phyloP scores from a whole-genome alignment of 2,329 filamentous ascomycete genomes.

The Clarireedia sp. region DNA sequence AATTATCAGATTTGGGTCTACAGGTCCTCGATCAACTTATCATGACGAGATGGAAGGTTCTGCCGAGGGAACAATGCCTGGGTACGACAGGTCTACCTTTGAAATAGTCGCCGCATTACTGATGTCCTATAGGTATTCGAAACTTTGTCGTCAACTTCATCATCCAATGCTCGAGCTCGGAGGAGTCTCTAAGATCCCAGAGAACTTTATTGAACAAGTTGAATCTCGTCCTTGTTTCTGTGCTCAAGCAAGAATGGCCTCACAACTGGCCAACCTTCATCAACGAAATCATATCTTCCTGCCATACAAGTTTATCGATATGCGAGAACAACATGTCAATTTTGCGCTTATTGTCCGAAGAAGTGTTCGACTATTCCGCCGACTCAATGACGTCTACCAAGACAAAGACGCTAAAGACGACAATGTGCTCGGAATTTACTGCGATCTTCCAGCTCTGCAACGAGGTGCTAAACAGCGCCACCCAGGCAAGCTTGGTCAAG shows the following conservation, averaged over 20 bases:
- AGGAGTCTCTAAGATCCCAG: conserved; percentile 78
- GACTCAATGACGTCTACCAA: conserved; percentile 99
- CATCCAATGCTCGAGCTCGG: conserved; percentile 82
- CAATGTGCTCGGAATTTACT: conserved; percentile 98
- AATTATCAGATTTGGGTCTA: conserved; percentile 68
- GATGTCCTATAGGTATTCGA: conserved; percentile 64
- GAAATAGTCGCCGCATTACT: conserved; percentile 10
- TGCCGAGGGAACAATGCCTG: conserved; percentile 92
- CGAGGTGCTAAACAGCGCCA: conserved; percentile 85
- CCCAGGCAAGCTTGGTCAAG: conserved; percentile 81
- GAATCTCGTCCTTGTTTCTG: conserved; percentile 92
- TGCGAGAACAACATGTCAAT: conserved; percentile 99
- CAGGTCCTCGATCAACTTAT: conserved; percentile 98
- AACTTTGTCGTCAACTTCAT: conserved; percentile 99
- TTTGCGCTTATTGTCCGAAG: conserved; percentile 86
- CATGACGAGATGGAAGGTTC: conserved; percentile 96
- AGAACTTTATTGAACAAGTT: conserved; percentile 94
- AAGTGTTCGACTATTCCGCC: conserved; percentile 97
- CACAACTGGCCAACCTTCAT: conserved; percentile 99
- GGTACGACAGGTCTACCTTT: conserved; percentile 41
- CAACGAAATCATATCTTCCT: conserved; percentile 97
- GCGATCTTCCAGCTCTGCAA: conserved; percentile 97
- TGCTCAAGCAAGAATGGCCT: conserved; percentile 98
- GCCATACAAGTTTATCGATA: conserved; percentile 89
- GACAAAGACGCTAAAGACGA: conserved; percentile 92